A percentile compares a stretch with the other conserved stretches of the same genome.
These are phyloP conservation scores for Alnus glutinosa DNA, from an alignment of 306 rosid genomes.

Conservation along the genomic window DNA sequence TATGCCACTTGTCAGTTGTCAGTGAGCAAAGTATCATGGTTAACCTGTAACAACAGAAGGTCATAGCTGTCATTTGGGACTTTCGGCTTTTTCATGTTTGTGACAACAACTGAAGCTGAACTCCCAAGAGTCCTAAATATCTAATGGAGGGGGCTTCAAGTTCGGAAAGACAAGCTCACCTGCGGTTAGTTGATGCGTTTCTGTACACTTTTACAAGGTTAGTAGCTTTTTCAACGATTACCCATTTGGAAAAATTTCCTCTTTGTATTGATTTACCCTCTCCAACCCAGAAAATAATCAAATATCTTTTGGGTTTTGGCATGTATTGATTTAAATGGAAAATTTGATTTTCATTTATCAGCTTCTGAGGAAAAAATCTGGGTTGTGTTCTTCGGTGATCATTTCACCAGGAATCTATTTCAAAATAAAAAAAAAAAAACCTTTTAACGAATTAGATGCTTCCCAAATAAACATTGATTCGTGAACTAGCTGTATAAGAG, in stretches of 20 bases:
- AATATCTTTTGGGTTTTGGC: background rate
- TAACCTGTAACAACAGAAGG: background rate
- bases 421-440: background rate
- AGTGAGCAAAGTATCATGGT: background rate
- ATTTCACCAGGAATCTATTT: background rate
- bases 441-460: background rate
- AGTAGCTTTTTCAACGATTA: constrained; percentile 18
- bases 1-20: background rate
- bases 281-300: background rate
- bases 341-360: background rate
- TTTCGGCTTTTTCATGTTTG: constrained; percentile 2
- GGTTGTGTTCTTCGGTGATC: background rate
- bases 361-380: background rate
- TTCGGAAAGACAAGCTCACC: background rate
- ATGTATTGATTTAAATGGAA: background rate
- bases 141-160: constrained; percentile 4
- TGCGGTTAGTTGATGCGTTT: background rate
- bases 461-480: background rate
- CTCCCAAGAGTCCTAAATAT: constrained; percentile 3
- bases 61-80: constrained; percentile 16
- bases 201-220: constrained; percentile 7
- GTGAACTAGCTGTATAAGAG: background rate
- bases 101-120: constrained; percentile 1
- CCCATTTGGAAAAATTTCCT: background rate
- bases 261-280: background rate